Base-by-base conservation (phyloP, 345 rosid genomes). In the Hevea brasiliensis region DNA sequence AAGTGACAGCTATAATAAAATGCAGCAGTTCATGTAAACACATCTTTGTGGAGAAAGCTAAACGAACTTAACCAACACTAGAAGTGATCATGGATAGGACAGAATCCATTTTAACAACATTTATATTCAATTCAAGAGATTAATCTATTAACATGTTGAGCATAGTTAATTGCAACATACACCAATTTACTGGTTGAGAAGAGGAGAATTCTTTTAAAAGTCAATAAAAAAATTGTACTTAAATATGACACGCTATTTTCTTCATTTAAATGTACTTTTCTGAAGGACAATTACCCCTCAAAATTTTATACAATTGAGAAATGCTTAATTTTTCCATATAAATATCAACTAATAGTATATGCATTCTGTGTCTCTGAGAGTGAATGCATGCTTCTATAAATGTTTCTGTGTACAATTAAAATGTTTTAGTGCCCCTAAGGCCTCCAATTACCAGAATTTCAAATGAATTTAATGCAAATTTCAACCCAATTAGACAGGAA, bases 1-100 rank as follows among this genome's bases (percentile, higher is more conserved):
- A 74, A 23, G 24, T 23, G 35, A 72, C 65, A 24, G 56, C 26
- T 63, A 61, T 61, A 74, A 20, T 61, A 50, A 18, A 58, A 65
- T 65, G 27, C 42, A 29, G 18, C 4, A 59, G 54, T 60, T 8
- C 53, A 48, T 13, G 40, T 41, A 45, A 70, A 29, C 41, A 13
- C 37, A 56, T 42, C 23, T 66, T 32, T 18, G 18, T 8, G 41
- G 63, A n/a, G 47, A 76, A 50, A 45, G 23, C 47, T 35, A 35
- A 65, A 66, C 14, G 14, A 74, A 32, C 6, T 42, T 7, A 13
- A 44, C n/a, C 26, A n/a, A 5, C 40, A 57, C 4, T 6, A 57
- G 5, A 26, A 32, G 35, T 50, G 15, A 6, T 14, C 4, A 26
- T 58, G 62, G 62, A 58, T 32, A 32, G 21, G 24, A 35, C 6